Conservation (phyloP, 306 rosid genomes). For the Datisca glomerata region DNA sequence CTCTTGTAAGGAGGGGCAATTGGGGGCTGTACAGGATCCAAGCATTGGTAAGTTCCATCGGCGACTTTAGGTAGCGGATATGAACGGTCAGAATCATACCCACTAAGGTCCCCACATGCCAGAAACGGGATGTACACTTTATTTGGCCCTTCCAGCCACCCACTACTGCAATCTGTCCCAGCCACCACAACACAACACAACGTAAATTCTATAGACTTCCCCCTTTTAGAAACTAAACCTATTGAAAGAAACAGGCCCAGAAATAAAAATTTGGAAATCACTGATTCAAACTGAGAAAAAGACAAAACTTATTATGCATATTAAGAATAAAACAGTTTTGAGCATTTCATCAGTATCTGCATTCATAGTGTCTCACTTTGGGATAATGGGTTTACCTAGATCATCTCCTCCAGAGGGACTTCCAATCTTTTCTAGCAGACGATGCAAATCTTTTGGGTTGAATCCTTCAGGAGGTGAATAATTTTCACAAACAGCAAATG, state of each 20-base stretch:
- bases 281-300: neutral
- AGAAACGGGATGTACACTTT: constrained; percentile 91
- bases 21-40: constrained; percentile 86
- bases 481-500: constrained; percentile 95
- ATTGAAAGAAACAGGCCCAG: neutral
- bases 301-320: neutral
- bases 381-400: constrained; percentile 41
- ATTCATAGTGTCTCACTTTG: constrained; percentile 1
- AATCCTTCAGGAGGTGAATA: constrained; percentile 93
- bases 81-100: constrained; percentile 85
- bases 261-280: neutral
- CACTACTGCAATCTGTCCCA: constrained; percentile 97
- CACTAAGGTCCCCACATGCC: constrained; percentile 81
- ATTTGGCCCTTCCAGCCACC: constrained; percentile 94
- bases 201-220: neutral
- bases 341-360: neutral
- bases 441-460: constrained; percentile 73
- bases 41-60: constrained; percentile 66
- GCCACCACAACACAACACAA: constrained; percentile 8
- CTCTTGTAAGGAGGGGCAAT: constrained; percentile 75
- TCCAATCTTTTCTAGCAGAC: constrained; percentile 87
- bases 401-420: constrained; percentile 88
- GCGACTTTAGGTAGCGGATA: constrained; percentile 76
- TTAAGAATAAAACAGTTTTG: neutral
- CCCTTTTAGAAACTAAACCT: neutral